Base-by-base conservation (phyloP, 2,329 filamentous ascomycete species). In the Cladosporium sp. region DNA sequence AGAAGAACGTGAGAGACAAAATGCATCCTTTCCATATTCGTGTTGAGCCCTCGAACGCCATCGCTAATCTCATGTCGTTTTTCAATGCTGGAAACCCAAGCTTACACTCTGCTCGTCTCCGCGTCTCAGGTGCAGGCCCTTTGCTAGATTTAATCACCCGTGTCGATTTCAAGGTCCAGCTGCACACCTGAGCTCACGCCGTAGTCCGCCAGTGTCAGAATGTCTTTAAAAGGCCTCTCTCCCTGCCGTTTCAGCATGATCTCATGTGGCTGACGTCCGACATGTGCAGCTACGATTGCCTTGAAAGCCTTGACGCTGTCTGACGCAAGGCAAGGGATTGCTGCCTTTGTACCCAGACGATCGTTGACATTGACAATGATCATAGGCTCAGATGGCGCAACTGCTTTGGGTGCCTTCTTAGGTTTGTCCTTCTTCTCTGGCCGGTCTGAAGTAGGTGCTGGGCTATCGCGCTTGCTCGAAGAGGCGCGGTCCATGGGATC, bases 301-400 rank as follows among this genome's bases (percentile, higher is more conserved):
- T 97, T 97, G 77, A 97, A 91, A 60, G 92, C 82, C 62, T 87
- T 87, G 63, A 97, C 87, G 7, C 86, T 87, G 75, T 97, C 93
- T 3, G 85, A 88, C 0, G 90, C 86, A 58, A 96, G 79, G 71
- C 92, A 97, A 0, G 93, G 93, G 62, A 97, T 94, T 53, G 90
- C 88, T 15, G 92, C 90, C 69, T 96, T 96, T n/a, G 93, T 97
- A 12, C 93, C 93, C 35, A 97, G 78, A n/a, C 93, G 84, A 74
- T 97, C 93, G 72, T 97, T 97, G 69, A 97, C 86, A 68, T 93
- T 85, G 17, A 97, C 92, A 52, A 96, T 84, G 64, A 97, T 97
- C 88, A 97, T 95, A 57, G 91, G 87, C 69, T 95, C 88, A 37
- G 70, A 73, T 60, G 72, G 68, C 8, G 76, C 60, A 3, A 58